Conservation (phyloP, 2,329 filamentous ascomycete species). For the Diaporthe citrichinensis region DNA sequence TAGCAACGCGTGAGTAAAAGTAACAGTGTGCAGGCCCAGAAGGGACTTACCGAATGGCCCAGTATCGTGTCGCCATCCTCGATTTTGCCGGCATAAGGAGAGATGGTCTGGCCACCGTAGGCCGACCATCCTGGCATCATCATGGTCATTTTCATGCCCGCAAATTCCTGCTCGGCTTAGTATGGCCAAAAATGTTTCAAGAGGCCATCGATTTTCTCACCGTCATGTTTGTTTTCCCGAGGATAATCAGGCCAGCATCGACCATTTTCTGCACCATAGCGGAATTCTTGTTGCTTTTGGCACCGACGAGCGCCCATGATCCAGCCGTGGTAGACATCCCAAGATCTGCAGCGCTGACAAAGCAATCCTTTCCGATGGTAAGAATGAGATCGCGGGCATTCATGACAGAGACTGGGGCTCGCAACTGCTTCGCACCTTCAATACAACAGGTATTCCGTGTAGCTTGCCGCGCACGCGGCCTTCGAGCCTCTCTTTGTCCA, state of each 20-base stretch:
- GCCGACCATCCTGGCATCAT: conserved; percentile 1
- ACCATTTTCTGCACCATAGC: background rate
- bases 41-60: background rate
- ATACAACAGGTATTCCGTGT: background rate
- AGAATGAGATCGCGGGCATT: background rate
- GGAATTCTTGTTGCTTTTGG: background rate
- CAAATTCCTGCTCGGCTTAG: background rate
- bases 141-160: conserved; percentile 8
- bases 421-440: conserved; percentile 1
- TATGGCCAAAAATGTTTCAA: background rate
- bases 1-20: conserved; percentile 36
- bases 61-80: conserved; percentile 42
- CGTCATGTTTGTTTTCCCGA: background rate
- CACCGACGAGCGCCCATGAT: background rate
- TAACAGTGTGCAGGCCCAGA: background rate
- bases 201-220: background rate
- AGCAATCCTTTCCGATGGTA: background rate
- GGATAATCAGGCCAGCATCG: background rate
- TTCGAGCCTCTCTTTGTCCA: background rate
- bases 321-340: conserved; percentile 6
- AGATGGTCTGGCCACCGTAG: background rate
- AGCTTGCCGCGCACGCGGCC: background rate
- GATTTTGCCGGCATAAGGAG: conserved; percentile 40
- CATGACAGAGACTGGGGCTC: background rate
- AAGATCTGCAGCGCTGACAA: background rate